Conservation (phyloP, 257 asterid species). For the Gentiana macrophylla region DNA sequence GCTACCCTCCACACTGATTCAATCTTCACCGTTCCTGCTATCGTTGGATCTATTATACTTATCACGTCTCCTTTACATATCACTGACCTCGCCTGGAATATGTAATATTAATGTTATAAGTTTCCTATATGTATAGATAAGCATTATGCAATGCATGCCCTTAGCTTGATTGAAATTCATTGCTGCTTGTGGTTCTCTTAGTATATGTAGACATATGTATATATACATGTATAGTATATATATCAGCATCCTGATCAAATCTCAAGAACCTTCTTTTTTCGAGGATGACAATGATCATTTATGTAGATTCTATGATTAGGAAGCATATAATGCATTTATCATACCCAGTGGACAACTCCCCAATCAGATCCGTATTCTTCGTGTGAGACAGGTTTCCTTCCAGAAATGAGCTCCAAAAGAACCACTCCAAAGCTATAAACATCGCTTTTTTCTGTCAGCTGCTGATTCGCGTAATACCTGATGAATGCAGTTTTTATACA, state of each 20-base stretch:
- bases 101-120: too few species aligned
- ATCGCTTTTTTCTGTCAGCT: slow-evolving; percentile 89
- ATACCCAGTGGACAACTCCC: slow-evolving; percentile 99
- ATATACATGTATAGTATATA: too few species aligned
- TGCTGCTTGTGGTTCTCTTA: too few species aligned
- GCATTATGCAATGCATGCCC: too few species aligned
- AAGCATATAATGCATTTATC: slow-evolving; percentile 10
- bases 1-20: slow-evolving; percentile 91
- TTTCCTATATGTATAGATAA: too few species aligned
- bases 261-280: too few species aligned
- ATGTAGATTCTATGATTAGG: neutral
- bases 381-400: slow-evolving; percentile 73
- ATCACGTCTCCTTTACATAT: slow-evolving; percentile 82
- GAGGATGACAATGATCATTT: too few species aligned
- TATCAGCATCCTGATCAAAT: too few species aligned
- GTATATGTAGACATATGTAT: too few species aligned
- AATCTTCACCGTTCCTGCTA: slow-evolving; percentile 53
- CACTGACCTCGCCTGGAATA: slow-evolving; percentile 71
- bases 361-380: slow-evolving; percentile 89
- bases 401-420: slow-evolving; percentile 83
- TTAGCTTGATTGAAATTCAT: too few species aligned
- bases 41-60: slow-evolving; percentile 68
- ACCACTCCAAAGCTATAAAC: slow-evolving; percentile 97
- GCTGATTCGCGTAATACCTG: slow-evolving; percentile 96
- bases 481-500: neutral